These are phyloP conservation scores for Xylaria bambusicola DNA, from an alignment of 495 filamentous ascomycete genomes.

Conservation along the genomic window DNA sequence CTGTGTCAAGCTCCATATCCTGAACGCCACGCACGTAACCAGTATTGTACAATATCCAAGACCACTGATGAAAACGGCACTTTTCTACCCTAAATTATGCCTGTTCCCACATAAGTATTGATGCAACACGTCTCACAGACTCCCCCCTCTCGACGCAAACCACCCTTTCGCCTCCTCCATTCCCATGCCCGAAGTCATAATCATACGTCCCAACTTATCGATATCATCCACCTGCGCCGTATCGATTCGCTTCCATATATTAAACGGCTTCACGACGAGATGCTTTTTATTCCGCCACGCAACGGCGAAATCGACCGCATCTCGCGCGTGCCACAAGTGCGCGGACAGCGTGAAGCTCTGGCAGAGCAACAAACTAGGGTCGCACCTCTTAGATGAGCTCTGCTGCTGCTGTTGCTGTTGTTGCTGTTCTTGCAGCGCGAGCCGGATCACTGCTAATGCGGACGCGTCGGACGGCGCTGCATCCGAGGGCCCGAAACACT, in stretches of 20 bases:
- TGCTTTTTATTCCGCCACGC: slow-evolving; percentile 51
- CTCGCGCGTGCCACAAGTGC: slow-evolving; percentile 49
- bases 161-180: slow-evolving; percentile 48
- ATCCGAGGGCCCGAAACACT: neutral
- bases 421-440: slow-evolving; percentile 1
- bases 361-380: slow-evolving; percentile 36
- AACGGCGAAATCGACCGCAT: slow-evolving; percentile 47
- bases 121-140: neutral
- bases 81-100: too few species aligned
- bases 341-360: slow-evolving; percentile 49
- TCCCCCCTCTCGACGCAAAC: slow-evolving; percentile 38
- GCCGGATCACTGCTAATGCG: neutral
- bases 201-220: slow-evolving; percentile 50
- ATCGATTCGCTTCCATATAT: slow-evolving; percentile 34
- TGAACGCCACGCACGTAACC: too few species aligned
- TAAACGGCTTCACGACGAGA: slow-evolving; percentile 36
- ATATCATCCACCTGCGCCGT: slow-evolving; percentile 46
- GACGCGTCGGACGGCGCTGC: neutral
- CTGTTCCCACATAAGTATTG: too few species aligned
- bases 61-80: too few species aligned
- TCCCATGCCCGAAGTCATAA: slow-evolving; percentile 45
- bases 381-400: too few species aligned
- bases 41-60: neutral
- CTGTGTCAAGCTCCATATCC: too few species aligned
- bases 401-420: too few species aligned